Evolutionary conservation across 2,329 filamentous ascomycete genomes (phyloP).

Genomic region (Colletotrichum euphorbiae): DNA sequence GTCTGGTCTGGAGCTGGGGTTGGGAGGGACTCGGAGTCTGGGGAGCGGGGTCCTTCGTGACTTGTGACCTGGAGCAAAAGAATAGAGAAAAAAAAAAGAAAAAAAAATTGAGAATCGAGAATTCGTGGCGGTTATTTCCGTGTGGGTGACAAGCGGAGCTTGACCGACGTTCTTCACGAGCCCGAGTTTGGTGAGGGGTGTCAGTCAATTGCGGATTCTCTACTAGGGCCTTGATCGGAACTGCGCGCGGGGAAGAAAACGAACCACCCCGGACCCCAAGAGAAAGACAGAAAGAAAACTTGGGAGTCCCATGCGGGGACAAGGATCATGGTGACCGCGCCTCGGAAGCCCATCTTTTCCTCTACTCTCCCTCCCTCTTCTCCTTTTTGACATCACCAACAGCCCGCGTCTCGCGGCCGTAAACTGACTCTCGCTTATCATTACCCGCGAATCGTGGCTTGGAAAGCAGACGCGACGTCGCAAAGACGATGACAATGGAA

Average conservation of each 20-base stretch:
- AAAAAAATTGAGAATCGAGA: not conserved
- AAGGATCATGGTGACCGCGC: slow-evolving; percentile 2
- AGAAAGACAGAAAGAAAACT: not conserved
- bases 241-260: slow-evolving; percentile 2
- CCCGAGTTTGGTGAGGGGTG: slow-evolving; percentile 1
- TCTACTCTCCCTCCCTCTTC: not conserved
- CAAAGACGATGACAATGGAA: not conserved
- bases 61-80: slow-evolving; percentile 1
- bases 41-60: not conserved
- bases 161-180: slow-evolving; percentile 7
- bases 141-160: not conserved
- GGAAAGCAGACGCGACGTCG: not conserved
- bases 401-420: slow-evolving; percentile 20
- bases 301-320: not conserved
- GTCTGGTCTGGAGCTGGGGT: not conserved
- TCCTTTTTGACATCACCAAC: not conserved
- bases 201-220: slow-evolving; percentile 1
- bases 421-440: not conserved
- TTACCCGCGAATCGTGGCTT: not conserved
- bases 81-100: not conserved
- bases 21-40: not conserved
- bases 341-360: not conserved
- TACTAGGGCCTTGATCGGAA: slow-evolving; percentile 1
- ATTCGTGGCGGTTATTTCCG: slow-evolving; percentile 23
- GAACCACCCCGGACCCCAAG: too few relatives aligned